Conservation (phyloP, 2,329 filamentous ascomycete species). For the Penicillium sp. region DNA sequence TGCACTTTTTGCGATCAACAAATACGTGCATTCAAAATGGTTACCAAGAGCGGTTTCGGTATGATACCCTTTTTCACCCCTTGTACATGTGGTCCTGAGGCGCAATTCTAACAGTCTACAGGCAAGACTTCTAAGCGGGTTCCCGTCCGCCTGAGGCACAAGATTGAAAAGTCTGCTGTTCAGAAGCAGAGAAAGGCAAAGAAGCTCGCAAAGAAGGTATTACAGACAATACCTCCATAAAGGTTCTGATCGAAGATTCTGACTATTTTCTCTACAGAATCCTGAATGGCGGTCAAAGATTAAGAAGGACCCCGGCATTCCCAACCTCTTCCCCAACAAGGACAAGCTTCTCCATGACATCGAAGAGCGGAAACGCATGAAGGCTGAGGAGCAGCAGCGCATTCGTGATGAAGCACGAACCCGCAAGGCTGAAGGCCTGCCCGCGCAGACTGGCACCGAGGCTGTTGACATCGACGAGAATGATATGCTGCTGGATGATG, state of each 20-base stretch:
- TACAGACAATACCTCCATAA: background rate
- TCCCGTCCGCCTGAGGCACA: slow-evolving; percentile 84
- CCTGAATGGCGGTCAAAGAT: slow-evolving; percentile 92
- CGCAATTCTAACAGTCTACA: slow-evolving; percentile 38
- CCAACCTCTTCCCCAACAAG: slow-evolving; percentile 97
- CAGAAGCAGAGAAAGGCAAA: slow-evolving; percentile 88
- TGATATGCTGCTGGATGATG: slow-evolving; percentile 53
- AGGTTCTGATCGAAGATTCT: slow-evolving; percentile 1
- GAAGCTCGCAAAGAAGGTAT: slow-evolving; percentile 80
- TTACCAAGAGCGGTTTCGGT: slow-evolving; percentile 36
- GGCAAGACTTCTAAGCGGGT: slow-evolving; percentile 94
- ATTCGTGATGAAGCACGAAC: slow-evolving; percentile 64
- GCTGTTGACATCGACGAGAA: slow-evolving; percentile 44
- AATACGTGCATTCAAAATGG: slow-evolving; percentile 33
- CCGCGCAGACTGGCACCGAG: slow-evolving; percentile 35
- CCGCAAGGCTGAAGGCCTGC: slow-evolving; percentile 38
- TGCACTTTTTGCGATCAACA: slow-evolving; percentile 13
- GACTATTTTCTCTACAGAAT: slow-evolving; percentile 55
- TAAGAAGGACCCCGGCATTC: slow-evolving; percentile 97
- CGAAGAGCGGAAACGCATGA: slow-evolving; percentile 78
- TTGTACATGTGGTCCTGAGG: background rate
- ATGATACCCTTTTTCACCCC: slow-evolving; percentile 10
- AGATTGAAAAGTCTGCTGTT: slow-evolving; percentile 88
- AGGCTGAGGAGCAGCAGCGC: slow-evolving; percentile 73
- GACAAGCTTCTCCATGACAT: slow-evolving; percentile 92